These are phyloP conservation scores for Pseudomicrostroma phylloplanum DNA, from an alignment of 1,284 basidiomycete genomes.

Conservation along the genomic window DNA sequence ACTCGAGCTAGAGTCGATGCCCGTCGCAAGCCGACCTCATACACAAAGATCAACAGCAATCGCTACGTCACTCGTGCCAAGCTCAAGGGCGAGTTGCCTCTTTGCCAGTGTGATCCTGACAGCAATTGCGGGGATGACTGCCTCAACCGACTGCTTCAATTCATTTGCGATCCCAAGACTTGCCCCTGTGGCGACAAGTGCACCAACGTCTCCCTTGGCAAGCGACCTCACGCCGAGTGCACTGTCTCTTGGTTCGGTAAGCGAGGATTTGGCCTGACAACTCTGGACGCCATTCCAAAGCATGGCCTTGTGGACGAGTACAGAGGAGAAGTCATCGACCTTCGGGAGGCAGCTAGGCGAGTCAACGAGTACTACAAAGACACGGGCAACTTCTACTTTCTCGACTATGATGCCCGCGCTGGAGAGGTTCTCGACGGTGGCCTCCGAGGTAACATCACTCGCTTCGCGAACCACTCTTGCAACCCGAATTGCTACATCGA, in stretches of 20 bases:
- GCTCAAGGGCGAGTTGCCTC: slow-evolving; percentile 31
- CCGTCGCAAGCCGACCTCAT: slow-evolving; percentile 33
- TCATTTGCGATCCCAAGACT: slow-evolving; percentile 35
- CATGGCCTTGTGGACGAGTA: slow-evolving; percentile 43
- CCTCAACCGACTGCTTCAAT: slow-evolving; percentile 40
- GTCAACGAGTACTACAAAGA: slow-evolving; percentile 33
- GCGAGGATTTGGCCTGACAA: slow-evolving; percentile 40
- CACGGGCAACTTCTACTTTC: slow-evolving; percentile 39
- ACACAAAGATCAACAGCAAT: slow-evolving; percentile 35
- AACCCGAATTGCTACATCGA: slow-evolving; percentile 44
- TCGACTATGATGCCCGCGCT: slow-evolving; percentile 42
- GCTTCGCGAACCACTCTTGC: slow-evolving; percentile 47
- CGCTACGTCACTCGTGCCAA: slow-evolving; percentile 31
- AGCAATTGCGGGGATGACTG: slow-evolving; percentile 34
- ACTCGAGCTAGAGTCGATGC: slow-evolving; percentile 28
- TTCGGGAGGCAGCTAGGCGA: slow-evolving; percentile 31
- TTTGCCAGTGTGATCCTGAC: slow-evolving; percentile 34
- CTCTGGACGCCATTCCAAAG: slow-evolving; percentile 28
- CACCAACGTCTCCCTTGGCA: slow-evolving; percentile 40
- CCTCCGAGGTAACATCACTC: slow-evolving; percentile 40
- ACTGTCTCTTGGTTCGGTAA: slow-evolving; percentile 31
- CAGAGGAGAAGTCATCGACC: slow-evolving; percentile 43
- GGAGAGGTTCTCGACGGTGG: slow-evolving; percentile 45
- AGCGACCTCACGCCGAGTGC: slow-evolving; percentile 26
- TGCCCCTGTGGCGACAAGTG: slow-evolving; percentile 40